phyloP scores from a whole-genome alignment of 1,284 basidiomycete genomes.

The Ustilago nuda region DNA sequence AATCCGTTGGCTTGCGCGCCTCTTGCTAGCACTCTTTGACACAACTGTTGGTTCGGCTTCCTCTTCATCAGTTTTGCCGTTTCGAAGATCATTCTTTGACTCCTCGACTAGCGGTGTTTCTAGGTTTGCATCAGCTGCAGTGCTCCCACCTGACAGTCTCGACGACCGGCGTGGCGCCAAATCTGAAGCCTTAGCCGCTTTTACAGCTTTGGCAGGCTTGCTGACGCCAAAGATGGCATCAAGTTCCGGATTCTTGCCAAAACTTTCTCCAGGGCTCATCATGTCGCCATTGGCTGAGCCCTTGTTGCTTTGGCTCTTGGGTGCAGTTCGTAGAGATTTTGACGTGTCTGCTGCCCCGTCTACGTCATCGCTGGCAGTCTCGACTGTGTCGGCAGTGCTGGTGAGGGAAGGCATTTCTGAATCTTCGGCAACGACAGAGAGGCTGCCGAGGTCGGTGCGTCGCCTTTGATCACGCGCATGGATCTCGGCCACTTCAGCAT shows the following conservation, averaged over 20 bases:
- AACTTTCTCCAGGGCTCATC: slow-evolving; percentile 30
- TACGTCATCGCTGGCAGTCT: slow-evolving; percentile 16
- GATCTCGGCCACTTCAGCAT: slow-evolving; percentile 34
- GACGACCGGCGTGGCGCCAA: slow-evolving; percentile 27
- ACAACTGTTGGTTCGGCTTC: neutral
- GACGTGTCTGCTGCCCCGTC: slow-evolving; percentile 9
- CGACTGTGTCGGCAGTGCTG: slow-evolving; percentile 14
- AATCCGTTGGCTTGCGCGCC: slow-evolving; percentile 19
- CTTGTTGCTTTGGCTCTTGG: slow-evolving; percentile 9
- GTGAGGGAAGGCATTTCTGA: slow-evolving; percentile 19
- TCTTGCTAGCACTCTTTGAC: slow-evolving; percentile 8
- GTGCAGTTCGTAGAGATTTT: slow-evolving; percentile 12
- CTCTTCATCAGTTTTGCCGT: slow-evolving; percentile 21
- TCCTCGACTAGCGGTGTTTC: neutral
- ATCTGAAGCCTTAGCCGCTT: neutral
- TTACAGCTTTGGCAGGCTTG: slow-evolving; percentile 3
- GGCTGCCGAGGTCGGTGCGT: slow-evolving; percentile 26
- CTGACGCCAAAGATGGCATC: slow-evolving; percentile 39
- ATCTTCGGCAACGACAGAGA: slow-evolving; percentile 33
- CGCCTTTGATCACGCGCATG: slow-evolving; percentile 33
- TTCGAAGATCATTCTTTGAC: slow-evolving; percentile 16
- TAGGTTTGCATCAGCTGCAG: neutral
- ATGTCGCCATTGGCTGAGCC: slow-evolving; percentile 9
- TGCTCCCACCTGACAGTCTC: slow-evolving; percentile 24
- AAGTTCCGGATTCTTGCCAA: slow-evolving; percentile 47